These are phyloP conservation scores for Leucosporidium creatinivorum DNA, from an alignment of 768 basidiomycete genomes.

Conservation along the genomic window DNA sequence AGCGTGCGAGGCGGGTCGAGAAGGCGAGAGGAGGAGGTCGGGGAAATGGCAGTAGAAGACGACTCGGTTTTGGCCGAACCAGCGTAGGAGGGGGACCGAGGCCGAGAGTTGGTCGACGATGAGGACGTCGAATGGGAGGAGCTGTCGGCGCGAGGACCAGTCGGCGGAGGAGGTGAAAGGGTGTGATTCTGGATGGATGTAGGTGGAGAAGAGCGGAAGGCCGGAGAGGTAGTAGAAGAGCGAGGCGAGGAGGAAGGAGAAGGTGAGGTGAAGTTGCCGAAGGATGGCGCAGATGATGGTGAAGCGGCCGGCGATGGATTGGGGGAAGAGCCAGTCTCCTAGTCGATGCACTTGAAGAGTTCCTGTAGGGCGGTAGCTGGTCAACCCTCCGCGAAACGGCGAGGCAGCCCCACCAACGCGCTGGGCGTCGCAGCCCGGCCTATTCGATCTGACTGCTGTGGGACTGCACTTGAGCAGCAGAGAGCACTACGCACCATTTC, in stretches of 20 bases:
- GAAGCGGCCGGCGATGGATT: conserved; percentile 67
- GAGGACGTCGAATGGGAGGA: conserved; percentile 59
- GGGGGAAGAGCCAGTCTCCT: conserved; percentile 67
- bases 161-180: conserved; percentile 23
- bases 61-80: conserved; percentile 62
- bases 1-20: conserved; percentile 49
- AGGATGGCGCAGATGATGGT: conserved; percentile 84
- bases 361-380: conserved; percentile 47
- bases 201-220: conserved; percentile 29
- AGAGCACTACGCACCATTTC: conserved; percentile 56
- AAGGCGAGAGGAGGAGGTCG: conserved; percentile 65
- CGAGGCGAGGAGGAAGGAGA: conserved; percentile 51
- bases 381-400: neutral
- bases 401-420: neutral
- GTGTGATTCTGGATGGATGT: conserved; percentile 8
- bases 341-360: conserved; percentile 66
- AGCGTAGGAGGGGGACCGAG: conserved; percentile 72
- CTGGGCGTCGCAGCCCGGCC: neutral
- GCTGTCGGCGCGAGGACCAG: conserved; percentile 24
- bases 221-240: conserved; percentile 31
- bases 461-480: neutral
- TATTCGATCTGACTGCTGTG: neutral
- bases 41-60: conserved; percentile 99
- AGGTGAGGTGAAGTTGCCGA: conserved; percentile 74
- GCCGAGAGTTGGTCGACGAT: conserved; percentile 94